phyloP scores from a whole-genome alignment of 2,329 filamentous ascomycete species.

The Sarocladiaceae sp. region DNA sequence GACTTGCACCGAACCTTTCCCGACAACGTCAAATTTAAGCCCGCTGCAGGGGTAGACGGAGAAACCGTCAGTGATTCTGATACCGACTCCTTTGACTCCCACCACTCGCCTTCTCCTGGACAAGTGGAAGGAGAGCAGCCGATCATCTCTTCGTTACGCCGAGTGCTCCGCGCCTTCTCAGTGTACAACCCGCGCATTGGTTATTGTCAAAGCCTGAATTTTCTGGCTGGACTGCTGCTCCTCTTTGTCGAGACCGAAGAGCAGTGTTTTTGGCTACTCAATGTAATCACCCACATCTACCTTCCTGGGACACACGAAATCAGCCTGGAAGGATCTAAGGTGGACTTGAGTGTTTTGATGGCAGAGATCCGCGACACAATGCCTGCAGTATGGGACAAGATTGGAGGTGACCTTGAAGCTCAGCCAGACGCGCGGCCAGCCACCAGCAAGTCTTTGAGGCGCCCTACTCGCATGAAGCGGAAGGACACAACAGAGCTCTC shows the following conservation, averaged over 20 bases:
- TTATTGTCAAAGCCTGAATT: constrained; percentile 95
- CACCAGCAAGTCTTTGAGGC: constrained; percentile 30
- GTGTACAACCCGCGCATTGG: constrained; percentile 88
- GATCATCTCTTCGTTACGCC: constrained; percentile 76
- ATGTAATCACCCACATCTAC: constrained; percentile 84
- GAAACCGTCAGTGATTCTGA: constrained; percentile 17
- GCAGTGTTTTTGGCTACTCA: constrained; percentile 87
- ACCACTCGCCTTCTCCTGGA: constrained; percentile 25
- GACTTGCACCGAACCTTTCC: constrained; percentile 93
- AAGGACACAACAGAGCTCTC: constrained; percentile 34
- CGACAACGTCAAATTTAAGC: constrained; percentile 88
- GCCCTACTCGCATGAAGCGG: constrained; percentile 32
- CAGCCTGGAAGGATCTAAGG: constrained; percentile 85
- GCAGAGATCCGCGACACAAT: constrained; percentile 75
- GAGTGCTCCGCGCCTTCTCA: constrained; percentile 84
- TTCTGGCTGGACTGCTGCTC: constrained; percentile 83
- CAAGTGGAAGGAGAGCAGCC: constrained; percentile 57
- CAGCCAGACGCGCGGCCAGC: constrained; percentile 30
- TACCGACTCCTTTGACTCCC: constrained; percentile 22
- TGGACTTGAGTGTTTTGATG: constrained; percentile 93
- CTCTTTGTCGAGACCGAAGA: constrained; percentile 87
- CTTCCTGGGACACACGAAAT: constrained; percentile 90
- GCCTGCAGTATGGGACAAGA: constrained; percentile 81
- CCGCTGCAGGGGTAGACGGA: constrained; percentile 32
- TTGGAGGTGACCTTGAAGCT: constrained; percentile 70